These are phyloP conservation scores for Spergularia azorica DNA, from an alignment of 179 eudicot species.

Conservation along the genomic window DNA sequence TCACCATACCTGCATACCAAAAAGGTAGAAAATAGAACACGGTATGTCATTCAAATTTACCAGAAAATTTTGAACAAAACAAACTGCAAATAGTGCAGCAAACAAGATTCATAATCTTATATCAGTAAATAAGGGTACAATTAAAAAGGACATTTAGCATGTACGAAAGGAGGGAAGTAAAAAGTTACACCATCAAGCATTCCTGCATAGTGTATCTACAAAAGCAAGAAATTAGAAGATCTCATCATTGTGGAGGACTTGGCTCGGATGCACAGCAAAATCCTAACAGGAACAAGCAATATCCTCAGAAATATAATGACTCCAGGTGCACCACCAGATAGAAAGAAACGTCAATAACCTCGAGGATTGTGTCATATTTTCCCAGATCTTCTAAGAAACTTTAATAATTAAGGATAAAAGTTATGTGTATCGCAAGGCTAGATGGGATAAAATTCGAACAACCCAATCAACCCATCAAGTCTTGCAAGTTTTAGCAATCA, in stretches of 20 bases:
- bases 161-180: background rate
- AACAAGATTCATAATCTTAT: background rate
- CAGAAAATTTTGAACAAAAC: background rate
- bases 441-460: background rate
- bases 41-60: background rate
- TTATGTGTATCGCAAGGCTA: background rate
- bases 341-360: no score
- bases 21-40: slow-evolving; percentile 5
- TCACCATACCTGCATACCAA: slow-evolving; percentile 79
- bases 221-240: background rate
- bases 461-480: no score
- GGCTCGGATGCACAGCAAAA: background rate
- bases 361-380: background rate
- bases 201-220: background rate
- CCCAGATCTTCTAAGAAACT: background rate
- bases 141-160: background rate
- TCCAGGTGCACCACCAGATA: no score
- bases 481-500: no score
- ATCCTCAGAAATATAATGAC: no score
- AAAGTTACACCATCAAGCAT: background rate
- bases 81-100: background rate
- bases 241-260: background rate
- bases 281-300: no score
- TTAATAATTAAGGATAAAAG: background rate
- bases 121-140: background rate